A percentile compares a stretch with the other conserved stretches of the same genome.
Conservation (phyloP, 139 green algal species). For the Chlorella sp. region DNA sequence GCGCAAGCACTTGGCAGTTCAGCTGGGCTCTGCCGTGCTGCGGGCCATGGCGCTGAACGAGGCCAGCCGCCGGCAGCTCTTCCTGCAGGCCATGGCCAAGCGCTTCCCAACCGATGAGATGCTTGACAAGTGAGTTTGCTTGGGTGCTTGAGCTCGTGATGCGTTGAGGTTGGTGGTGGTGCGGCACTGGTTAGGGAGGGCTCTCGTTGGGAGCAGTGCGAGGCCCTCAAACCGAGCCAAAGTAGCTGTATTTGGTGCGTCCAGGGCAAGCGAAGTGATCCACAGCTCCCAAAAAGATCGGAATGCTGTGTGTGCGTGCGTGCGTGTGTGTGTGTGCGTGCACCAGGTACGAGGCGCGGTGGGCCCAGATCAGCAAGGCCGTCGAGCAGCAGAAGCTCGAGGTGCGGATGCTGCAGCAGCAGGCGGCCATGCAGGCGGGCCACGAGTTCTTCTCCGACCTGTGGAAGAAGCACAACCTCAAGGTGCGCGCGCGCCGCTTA, state of each 20-base stretch:
- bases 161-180: too few relatives aligned
- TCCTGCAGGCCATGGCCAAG: background rate
- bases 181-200: too few relatives aligned
- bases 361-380: background rate
- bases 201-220: too few relatives aligned
- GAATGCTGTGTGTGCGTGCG: too few relatives aligned
- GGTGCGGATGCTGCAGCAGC: background rate
- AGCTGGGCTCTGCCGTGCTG: constrained; percentile 11
- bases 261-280: too few relatives aligned
- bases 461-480: background rate
- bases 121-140: constrained; percentile 4
- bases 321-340: too few relatives aligned
- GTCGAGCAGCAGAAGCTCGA: background rate
- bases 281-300: too few relatives aligned
- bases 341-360: background rate
- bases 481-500: too few relatives aligned
- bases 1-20: constrained; percentile 8
- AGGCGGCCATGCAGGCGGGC: background rate
- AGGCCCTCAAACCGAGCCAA: too few relatives aligned
- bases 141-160: too few relatives aligned
- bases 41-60: constrained; percentile 1
- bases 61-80: background rate
- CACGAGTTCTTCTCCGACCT: background rate
- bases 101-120: background rate
- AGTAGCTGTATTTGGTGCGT: too few relatives aligned